These are phyloP conservation scores for Beta lomatogona DNA, from an alignment of 179 eudicot species.

Conservation along the genomic window DNA sequence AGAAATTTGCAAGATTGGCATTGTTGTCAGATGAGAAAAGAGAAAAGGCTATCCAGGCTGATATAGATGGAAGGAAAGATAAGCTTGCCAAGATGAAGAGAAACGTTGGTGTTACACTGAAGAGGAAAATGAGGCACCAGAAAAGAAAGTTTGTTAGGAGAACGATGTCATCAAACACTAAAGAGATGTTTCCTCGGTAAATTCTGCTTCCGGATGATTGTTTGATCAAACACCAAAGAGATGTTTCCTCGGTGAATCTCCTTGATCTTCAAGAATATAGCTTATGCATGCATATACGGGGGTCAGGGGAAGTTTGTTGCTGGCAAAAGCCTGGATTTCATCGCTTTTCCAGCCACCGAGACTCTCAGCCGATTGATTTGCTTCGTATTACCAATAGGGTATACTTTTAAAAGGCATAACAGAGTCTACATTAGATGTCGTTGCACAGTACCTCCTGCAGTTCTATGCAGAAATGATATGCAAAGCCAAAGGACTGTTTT, in stretches of 20 bases:
- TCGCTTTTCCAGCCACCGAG: not conserved
- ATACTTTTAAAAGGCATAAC: not conserved
- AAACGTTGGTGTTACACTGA: constrained; percentile 28
- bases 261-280: not conserved
- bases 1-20: constrained; percentile 88
- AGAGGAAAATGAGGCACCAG: constrained; percentile 34
- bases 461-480: not conserved
- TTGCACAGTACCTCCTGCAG: not conserved
- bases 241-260: not conserved
- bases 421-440: not conserved
- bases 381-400: not conserved
- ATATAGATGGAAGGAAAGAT: constrained; percentile 72
- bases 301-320: not conserved
- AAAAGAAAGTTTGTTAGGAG: constrained; percentile 38
- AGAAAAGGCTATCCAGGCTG: constrained; percentile 65
- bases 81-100: constrained; percentile 61
- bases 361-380: not conserved
- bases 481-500: not conserved
- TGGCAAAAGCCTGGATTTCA: not conserved
- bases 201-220: constrained; percentile 19
- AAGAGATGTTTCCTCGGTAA: constrained; percentile 20
- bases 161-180: constrained; percentile 8
- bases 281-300: not conserved
- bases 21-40: constrained; percentile 77
- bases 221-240: not conserved